Evolutionary conservation across 352 stramenopile species (phyloP).

Genomic region (Globisporangium abappressorium): DNA sequence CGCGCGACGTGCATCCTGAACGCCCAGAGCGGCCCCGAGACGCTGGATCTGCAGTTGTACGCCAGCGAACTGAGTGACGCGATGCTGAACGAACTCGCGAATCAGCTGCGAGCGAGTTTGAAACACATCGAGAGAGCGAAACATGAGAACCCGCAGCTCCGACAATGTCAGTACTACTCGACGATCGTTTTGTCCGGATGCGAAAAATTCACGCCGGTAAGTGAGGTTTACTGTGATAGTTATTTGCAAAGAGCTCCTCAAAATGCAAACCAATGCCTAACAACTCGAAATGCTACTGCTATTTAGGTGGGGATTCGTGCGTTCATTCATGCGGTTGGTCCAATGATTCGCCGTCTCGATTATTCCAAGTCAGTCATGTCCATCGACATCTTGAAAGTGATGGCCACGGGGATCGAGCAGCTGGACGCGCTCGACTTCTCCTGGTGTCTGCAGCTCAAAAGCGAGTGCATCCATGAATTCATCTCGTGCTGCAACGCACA

Average conservation of each 20-base stretch:
- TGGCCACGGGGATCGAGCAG: constrained; percentile 57
- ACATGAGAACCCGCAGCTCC: constrained; percentile 14
- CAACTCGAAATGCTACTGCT: neutral
- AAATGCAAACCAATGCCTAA: neutral
- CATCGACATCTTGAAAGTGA: constrained; percentile 62
- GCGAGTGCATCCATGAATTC: constrained; percentile 59
- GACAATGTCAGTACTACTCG: constrained; percentile 32
- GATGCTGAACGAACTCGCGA: constrained; percentile 57
- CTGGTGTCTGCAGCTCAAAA: constrained; percentile 46
- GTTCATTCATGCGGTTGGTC: constrained; percentile 59
- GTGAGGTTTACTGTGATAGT: neutral
- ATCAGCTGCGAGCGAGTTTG: constrained; percentile 46
- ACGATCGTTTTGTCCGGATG: constrained; percentile 52
- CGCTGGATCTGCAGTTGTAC: constrained; percentile 49
- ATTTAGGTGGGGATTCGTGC: constrained; percentile 65
- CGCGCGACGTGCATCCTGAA: constrained; percentile 53
- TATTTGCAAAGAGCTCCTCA: neutral
- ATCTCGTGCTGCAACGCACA: constrained; percentile 65
- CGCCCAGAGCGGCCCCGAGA: constrained; percentile 45
- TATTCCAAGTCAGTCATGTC: constrained; percentile 48
- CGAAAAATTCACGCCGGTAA: constrained; percentile 45
- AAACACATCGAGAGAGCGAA: constrained; percentile 7
- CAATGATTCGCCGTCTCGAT: constrained; percentile 43
- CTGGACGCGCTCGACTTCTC: constrained; percentile 64
- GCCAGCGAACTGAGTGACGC: constrained; percentile 47